Evolutionary conservation across 2,329 filamentous ascomycete species (phyloP).

Genomic region (Acephala macrosclerotiorum): DNA sequence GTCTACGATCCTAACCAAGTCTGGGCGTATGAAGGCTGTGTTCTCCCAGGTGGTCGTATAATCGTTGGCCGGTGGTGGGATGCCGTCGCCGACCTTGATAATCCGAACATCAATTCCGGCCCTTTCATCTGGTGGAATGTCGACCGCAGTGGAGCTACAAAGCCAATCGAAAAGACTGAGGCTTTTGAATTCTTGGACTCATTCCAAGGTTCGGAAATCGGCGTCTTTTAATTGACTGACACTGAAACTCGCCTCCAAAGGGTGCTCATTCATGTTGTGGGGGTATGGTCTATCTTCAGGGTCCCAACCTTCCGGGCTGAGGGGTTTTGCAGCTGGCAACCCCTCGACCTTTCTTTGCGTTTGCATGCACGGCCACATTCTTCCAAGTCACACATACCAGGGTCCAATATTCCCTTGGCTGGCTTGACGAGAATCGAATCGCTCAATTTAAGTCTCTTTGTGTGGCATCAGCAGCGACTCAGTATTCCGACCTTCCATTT

Average conservation of each 20-base stretch:
- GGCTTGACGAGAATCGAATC: neutral
- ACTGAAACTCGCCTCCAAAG: neutral
- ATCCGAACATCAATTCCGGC: conserved; percentile 32
- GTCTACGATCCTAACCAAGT: conserved; percentile 41
- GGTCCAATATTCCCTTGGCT: neutral
- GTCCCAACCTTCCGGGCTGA: neutral
- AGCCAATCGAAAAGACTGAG: conserved; percentile 29
- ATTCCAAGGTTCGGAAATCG: conserved; percentile 1
- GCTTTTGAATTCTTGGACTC: conserved; percentile 34
- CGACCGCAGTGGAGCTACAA: conserved; percentile 27
- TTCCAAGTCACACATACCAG: too few relatives aligned
- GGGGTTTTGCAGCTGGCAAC: neutral
- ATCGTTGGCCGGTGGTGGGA: conserved; percentile 59
- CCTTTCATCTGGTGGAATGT: conserved; percentile 49
- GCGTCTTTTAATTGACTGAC: neutral
- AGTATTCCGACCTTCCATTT: neutral
- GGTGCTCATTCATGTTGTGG: neutral
- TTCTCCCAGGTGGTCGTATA: conserved; percentile 54
- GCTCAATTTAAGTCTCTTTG: neutral
- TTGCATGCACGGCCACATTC: too few relatives aligned
- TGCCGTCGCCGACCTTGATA: conserved; percentile 27
- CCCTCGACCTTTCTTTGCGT: too few relatives aligned
- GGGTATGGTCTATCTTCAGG: neutral
- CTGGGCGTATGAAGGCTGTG: conserved; percentile 55
- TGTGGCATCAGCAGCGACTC: neutral